Evolutionary conservation across 768 basidiomycete species (phyloP).

Genomic region (Ramaria rubella): DNA sequence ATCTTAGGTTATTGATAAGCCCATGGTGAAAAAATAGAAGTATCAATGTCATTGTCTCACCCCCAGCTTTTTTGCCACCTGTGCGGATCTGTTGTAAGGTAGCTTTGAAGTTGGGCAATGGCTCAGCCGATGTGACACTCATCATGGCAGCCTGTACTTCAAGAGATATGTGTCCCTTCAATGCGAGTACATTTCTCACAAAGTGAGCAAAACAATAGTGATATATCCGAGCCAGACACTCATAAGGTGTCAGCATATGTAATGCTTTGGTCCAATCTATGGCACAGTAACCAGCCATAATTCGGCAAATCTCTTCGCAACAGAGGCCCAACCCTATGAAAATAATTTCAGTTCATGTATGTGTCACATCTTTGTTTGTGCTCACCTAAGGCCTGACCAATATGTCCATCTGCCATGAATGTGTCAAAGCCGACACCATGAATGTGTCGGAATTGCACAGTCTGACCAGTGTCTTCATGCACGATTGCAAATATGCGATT

Average conservation of each 20-base stretch:
- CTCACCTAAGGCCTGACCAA: constrained; percentile 22
- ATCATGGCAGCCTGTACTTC: constrained; percentile 18
- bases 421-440: constrained; percentile 18
- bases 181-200: constrained; percentile 17
- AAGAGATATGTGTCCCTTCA: constrained; percentile 6
- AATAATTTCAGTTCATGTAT: background rate
- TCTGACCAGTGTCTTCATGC: constrained; percentile 15
- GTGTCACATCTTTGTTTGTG: no score
- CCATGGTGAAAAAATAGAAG: background rate
- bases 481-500: constrained; percentile 19
- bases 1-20: constrained; percentile 15
- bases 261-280: constrained; percentile 2
- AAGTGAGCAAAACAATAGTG: constrained; percentile 22
- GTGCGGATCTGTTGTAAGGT: constrained; percentile 14
- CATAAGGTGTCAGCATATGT: constrained; percentile 19
- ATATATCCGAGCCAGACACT: constrained; percentile 21
- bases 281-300: constrained; percentile 12
- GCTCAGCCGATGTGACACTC: constrained; percentile 20
- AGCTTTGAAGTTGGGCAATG: constrained; percentile 15
- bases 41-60: constrained; percentile 14
- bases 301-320: constrained; percentile 9
- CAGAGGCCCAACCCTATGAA: constrained; percentile 17
- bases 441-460: constrained; percentile 20
- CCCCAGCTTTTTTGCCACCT: constrained; percentile 20
- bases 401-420: constrained; percentile 22